Evolutionary conservation across 371 early-diverging fungal species (phyloP), one percentile per base, ranked within the genome.

Genomic region (Mucor velutinosus): DNA sequence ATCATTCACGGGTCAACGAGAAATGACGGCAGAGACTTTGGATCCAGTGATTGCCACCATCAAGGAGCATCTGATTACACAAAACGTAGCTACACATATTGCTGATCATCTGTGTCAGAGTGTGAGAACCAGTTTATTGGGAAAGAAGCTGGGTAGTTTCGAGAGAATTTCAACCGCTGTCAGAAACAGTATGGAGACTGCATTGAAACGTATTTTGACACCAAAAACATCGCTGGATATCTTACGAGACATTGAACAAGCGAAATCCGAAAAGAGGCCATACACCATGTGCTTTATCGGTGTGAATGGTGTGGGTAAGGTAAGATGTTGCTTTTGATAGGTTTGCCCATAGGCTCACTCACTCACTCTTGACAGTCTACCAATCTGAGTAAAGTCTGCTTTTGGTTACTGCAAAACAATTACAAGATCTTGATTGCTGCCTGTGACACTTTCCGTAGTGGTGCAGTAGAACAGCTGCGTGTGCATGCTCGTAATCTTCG

Each of bases 371-470:
- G 10, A 21, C 11, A 96, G 80, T 95, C 96, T 8, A 99, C 99
- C 60, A 98, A 99, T 63, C 77, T 99, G 58, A 94, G 98, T 71
- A 99, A 99, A 77, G 93, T 97, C 7, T 95, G 96, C 66, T 99
- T 95, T 77, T 99, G 99, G 99, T 81, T 99, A 33, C 79, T 99
- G 51, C 97, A 98, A 74, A 97, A 99, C 81, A 89, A 92, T 58
- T 85, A 93, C 65, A 91, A 89, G 56, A 94, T 99, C 8, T 85
- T 98, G 63, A 97, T 99, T 74, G 99, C 99, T 19, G 99, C 99
- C 4, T 98, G 99, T 76, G 99, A 99, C 83, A 99, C 99, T 7
- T 99, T 99, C 85, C 90, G 99, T 67, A 93, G 95, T 37, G 99
- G 99, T 55, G 99, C 99, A 8, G 98, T 99, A 32, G 99, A 99